Conservation (phyloP, 208 protist species). For the Acanthamoeba culbertsoni region DNA sequence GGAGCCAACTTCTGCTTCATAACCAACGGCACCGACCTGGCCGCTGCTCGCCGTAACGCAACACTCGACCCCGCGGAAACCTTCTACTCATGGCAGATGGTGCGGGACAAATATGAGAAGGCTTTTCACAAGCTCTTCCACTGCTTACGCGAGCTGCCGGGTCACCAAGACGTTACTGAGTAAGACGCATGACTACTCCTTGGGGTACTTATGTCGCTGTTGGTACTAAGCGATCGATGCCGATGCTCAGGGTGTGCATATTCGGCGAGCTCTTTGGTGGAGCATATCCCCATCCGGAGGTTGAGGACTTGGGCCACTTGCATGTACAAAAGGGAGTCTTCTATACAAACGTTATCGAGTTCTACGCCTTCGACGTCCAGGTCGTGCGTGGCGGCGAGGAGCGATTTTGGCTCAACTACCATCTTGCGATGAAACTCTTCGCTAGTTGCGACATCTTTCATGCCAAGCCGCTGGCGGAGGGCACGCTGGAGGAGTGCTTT, state of each 20-base stretch:
- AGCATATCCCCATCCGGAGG: constrained; percentile 26
- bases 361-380: constrained; percentile 52
- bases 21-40: background rate
- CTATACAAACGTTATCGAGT: constrained; percentile 19
- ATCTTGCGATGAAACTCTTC: background rate
- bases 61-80: constrained; percentile 18
- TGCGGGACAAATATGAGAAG: background rate
- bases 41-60: background rate
- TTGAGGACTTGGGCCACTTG: background rate
- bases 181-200: background rate
- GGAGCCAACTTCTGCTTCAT: constrained; percentile 53
- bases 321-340: constrained; percentile 51
- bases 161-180: background rate
- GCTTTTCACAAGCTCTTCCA: background rate
- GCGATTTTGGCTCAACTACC: background rate
- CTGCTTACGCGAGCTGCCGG: background rate
- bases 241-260: background rate
- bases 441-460: background rate
- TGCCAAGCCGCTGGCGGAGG: background rate
- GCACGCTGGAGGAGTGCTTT: constrained; percentile 16
- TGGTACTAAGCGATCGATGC: background rate
- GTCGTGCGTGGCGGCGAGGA: background rate
- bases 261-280: background rate
- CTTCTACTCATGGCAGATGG: constrained; percentile 34
- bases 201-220: background rate